Percentiles rank a stretch among this genome's conserved stretches.
Evolutionary conservation across 1,139 yeast genomes (phyloP).

Genomic region (Yamadazyma atmosphaerica): DNA sequence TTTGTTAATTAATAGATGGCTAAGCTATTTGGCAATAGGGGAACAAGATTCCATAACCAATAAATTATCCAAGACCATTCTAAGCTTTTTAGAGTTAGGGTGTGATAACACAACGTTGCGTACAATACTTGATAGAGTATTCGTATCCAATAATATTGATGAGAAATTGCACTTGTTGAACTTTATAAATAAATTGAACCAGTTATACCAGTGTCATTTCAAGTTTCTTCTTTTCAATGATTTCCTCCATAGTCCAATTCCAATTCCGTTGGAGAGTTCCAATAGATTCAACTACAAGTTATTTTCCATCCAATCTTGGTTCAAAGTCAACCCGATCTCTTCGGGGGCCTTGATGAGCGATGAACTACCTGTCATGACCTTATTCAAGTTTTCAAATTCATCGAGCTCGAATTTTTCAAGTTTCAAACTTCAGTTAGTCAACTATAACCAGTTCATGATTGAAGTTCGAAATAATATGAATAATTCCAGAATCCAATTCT

Average conservation of each 20-base stretch:
- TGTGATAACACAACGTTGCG: slow-evolving; percentile 26
- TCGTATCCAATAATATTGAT: slow-evolving; percentile 9
- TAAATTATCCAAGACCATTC: slow-evolving; percentile 25
- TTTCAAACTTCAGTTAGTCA: slow-evolving; percentile 29
- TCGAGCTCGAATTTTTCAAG: slow-evolving; percentile 20
- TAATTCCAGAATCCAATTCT: slow-evolving; percentile 30
- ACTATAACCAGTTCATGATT: slow-evolving; percentile 33
- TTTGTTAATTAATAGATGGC: slow-evolving; percentile 21
- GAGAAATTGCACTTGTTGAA: slow-evolving; percentile 24
- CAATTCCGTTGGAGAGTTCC: slow-evolving; percentile 26
- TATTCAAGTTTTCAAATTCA: slow-evolving; percentile 33
- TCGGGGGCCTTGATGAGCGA: slow-evolving; percentile 11
- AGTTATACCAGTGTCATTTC: slow-evolving; percentile 28
- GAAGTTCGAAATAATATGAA: slow-evolving; percentile 27
- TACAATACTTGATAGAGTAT: slow-evolving; percentile 21
- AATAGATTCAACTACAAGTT: slow-evolving; percentile 16
- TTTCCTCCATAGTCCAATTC: slow-evolving; percentile 15
- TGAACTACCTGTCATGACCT: slow-evolving; percentile 19
- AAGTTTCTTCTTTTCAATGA: slow-evolving; percentile 32
- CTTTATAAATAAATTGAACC: slow-evolving; percentile 24
- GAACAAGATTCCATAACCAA: slow-evolving; percentile 16
- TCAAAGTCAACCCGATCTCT: slow-evolving; percentile 25
- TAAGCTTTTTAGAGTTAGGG: slow-evolving; percentile 36
- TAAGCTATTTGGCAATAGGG: slow-evolving; percentile 6
- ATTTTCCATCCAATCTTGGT: slow-evolving; percentile 39